Conservation (phyloP, 805 yeast genomes). For the Blastobotrys parvus region DNA sequence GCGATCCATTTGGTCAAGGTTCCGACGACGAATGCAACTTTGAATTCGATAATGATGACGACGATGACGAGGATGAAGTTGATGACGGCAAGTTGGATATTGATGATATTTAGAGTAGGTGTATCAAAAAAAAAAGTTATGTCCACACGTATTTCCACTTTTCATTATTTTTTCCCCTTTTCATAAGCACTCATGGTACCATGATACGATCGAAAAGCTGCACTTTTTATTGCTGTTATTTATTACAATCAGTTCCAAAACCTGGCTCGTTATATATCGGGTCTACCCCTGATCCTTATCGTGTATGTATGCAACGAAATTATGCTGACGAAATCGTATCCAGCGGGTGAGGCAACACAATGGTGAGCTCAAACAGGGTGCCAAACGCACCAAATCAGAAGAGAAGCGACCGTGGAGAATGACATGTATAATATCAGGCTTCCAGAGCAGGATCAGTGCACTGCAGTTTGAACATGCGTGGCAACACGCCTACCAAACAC, state of each 20-base stretch:
- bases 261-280: conserved; percentile 65
- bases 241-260: conserved; percentile 52
- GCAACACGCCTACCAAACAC: conserved; percentile 63
- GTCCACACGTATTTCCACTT: background rate
- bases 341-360: conserved; percentile 68
- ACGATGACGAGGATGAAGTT: conserved; percentile 57
- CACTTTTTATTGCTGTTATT: conserved; percentile 59
- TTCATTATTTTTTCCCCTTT: no score
- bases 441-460: conserved; percentile 61
- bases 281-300: conserved; percentile 67
- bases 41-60: conserved; percentile 93
- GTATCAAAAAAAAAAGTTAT: background rate
- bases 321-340: background rate
- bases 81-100: conserved; percentile 71
- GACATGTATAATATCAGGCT: conserved; percentile 56
- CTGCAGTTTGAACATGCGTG: conserved; percentile 79
- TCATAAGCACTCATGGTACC: background rate
- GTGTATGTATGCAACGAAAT: conserved; percentile 26
- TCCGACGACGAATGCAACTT: conserved; percentile 97
- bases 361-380: conserved; percentile 61
- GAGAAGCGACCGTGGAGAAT: conserved; percentile 71
- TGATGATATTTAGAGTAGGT: conserved; percentile 68
- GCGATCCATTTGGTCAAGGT: conserved; percentile 93
- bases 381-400: conserved; percentile 49
- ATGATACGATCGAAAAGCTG: background rate